Conservation (phyloP, 768 basidiomycete genomes). For the Xerocomus brunneocitrinus region DNA sequence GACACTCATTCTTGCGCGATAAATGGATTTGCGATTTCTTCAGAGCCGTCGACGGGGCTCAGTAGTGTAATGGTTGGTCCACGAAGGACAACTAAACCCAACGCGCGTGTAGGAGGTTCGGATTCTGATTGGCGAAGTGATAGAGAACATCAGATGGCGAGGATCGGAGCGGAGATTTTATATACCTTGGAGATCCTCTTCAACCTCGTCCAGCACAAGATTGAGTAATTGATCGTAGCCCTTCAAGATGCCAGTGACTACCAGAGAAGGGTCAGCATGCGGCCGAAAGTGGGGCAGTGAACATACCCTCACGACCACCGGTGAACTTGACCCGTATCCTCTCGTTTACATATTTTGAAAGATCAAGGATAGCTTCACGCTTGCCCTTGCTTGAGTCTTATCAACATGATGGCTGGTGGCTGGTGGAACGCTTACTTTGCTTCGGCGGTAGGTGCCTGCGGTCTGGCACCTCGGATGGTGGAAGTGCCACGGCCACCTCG, state of each 20-base stretch:
- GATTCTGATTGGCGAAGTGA: constrained; percentile 43
- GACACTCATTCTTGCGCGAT: constrained; percentile 52
- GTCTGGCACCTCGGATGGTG: constrained; percentile 21
- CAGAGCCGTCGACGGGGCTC: constrained; percentile 92
- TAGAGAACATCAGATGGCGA: constrained; percentile 8
- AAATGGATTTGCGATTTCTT: constrained; percentile 93
- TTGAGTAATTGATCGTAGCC: constrained; percentile 96
- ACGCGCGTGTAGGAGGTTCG: constrained; percentile 54
- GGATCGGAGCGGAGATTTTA: constrained; percentile 8
- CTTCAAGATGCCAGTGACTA: constrained; percentile 90
- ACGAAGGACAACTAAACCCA: constrained; percentile 87
- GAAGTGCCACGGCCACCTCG: constrained; percentile 45
- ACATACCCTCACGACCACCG: constrained; percentile 89
- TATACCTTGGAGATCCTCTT: constrained; percentile 73
- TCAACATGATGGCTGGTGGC: constrained; percentile 21
- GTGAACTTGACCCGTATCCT: constrained; percentile 94
- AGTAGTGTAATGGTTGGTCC: constrained; percentile 93
- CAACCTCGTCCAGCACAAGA: constrained; percentile 93
- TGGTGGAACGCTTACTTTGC: constrained; percentile 23
- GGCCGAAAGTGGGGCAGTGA: background rate
- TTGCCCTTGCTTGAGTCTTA: constrained; percentile 41
- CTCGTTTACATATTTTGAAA: constrained; percentile 91
- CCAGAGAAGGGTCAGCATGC: background rate
- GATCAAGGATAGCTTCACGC: constrained; percentile 92
- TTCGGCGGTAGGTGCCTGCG: constrained; percentile 14